Conservation (phyloP, 805 yeast genomes). For the Komagataella phaffii region DNA sequence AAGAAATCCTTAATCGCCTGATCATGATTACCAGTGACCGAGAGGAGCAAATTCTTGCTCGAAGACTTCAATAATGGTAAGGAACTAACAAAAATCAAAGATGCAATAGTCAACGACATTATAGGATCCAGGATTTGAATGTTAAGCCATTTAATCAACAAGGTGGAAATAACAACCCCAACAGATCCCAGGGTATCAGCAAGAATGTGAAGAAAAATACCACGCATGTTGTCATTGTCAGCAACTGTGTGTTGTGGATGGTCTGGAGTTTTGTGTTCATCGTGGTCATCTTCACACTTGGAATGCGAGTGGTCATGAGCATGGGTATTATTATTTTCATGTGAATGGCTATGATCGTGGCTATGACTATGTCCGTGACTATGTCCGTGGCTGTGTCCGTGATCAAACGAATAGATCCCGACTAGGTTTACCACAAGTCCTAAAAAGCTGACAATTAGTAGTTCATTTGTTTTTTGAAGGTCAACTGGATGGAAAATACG, state of each 20-base stretch:
- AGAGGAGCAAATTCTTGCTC: conserved; percentile 56
- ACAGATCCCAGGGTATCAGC: conserved; percentile 97
- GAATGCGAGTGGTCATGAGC: conserved; percentile 8
- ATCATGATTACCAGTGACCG: conserved; percentile 26
- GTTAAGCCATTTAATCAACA: conserved; percentile 50
- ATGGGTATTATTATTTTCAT: conserved; percentile 8
- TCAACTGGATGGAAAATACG: conserved; percentile 68
- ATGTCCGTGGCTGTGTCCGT: conserved; percentile 49
- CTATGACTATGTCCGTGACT: conserved; percentile 24
- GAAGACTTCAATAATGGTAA: conserved; percentile 76
- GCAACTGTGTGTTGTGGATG: conserved; percentile 16
- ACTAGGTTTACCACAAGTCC: conserved; percentile 84
- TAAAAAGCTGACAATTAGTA: conserved; percentile 68
- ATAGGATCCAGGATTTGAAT: conserved; percentile 85
- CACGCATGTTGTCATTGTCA: conserved; percentile 68
- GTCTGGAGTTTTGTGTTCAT: conserved; percentile 5
- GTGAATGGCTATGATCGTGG: conserved; percentile 14
- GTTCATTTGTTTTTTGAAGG: conserved; percentile 69
- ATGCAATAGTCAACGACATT: conserved; percentile 80
- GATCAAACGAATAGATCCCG: conserved; percentile 91
- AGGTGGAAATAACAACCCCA: conserved; percentile 87
- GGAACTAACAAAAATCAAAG: conserved; percentile 68
- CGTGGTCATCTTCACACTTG: conserved; percentile 11
- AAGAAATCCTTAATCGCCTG: conserved; percentile 52
- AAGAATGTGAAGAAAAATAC: conserved; percentile 82